Percentiles rank a stretch among this genome's conserved stretches.
Conservation (phyloP, 2,329 filamentous ascomycete species). For the Ceratocystis destructans region DNA sequence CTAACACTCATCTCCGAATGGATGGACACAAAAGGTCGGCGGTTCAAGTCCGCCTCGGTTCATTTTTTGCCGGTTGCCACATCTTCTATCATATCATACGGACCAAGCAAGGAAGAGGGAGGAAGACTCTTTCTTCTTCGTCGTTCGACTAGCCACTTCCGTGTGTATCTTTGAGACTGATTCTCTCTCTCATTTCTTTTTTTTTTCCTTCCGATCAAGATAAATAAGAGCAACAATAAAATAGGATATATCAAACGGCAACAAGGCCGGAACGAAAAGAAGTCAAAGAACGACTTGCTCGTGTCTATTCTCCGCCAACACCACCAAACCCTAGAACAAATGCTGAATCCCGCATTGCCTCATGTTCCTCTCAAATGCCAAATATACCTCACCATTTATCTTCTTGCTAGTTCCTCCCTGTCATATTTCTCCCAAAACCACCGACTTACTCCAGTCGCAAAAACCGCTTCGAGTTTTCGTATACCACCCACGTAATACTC, state of each 20-base stretch:
- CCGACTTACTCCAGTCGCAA: constrained; percentile 37
- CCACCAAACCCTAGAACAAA: constrained; percentile 39
- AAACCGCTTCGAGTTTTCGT: constrained; percentile 73
- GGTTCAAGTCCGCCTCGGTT: constrained; percentile 17
- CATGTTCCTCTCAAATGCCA: constrained; percentile 17
- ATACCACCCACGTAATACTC: constrained; percentile 88
- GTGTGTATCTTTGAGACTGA: no score
- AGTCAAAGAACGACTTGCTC: constrained; percentile 2
- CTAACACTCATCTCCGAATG: constrained; percentile 9
- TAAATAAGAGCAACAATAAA: background rate
- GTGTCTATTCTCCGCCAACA: background rate
- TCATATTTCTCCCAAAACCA: constrained; percentile 3
- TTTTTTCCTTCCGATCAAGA: no score
- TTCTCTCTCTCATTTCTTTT: no score
- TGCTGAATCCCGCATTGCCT: constrained; percentile 32
- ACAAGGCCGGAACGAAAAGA: background rate
- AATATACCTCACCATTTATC: constrained; percentile 16
- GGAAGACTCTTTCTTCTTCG: background rate
- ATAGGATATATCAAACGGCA: background rate
- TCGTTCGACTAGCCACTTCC: background rate
- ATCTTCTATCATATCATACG: background rate
- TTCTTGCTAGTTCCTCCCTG: background rate
- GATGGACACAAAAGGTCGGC: constrained; percentile 17
- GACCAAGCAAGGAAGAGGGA: background rate
- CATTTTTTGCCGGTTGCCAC: background rate